Evolutionary conservation across 2,329 filamentous ascomycete species (phyloP).

Genomic region (Nemania serpens): DNA sequence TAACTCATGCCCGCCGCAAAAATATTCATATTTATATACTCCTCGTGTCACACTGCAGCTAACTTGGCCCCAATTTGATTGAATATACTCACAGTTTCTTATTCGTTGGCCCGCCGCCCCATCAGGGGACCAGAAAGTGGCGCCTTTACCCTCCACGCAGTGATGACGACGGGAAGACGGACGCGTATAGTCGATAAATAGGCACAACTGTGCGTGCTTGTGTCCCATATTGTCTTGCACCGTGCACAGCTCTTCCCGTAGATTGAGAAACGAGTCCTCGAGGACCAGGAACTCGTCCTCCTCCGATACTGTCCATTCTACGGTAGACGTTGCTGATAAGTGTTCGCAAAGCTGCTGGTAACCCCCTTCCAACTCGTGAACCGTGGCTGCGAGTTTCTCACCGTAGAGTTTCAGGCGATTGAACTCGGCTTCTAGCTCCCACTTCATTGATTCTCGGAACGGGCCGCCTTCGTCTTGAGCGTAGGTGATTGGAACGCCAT

Average conservation of each 20-base stretch:
- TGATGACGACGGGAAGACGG: neutral
- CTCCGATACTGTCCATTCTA: neutral
- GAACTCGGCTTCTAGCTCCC: slow-evolving; percentile 3
- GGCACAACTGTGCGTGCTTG: slow-evolving; percentile 2
- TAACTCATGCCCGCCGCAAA: too few relatives aligned
- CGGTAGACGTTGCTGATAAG: neutral
- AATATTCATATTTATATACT: too few relatives aligned
- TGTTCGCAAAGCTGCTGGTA: neutral
- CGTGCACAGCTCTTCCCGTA: slow-evolving; percentile 1
- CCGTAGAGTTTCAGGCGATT: neutral
- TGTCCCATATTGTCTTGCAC: slow-evolving; percentile 6
- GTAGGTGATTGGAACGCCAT: slow-evolving; percentile 2
- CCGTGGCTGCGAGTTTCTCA: neutral
- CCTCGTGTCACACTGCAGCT: neutral
- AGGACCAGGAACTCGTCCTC: slow-evolving; percentile 1
- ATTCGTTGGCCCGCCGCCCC: neutral
- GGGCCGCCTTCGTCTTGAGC: neutral
- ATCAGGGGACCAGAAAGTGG: slow-evolving; percentile 6
- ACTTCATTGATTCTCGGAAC: neutral
- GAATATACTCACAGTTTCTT: neutral
- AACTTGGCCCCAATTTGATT: neutral
- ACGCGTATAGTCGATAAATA: neutral
- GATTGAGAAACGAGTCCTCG: neutral
- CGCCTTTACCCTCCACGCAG: slow-evolving; percentile 2
- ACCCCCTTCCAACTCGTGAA: neutral